Percentiles rank a stretch among this genome's conserved stretches.
phyloP scores from a whole-genome alignment of 345 rosid genomes.

The Populus ilicifolia region DNA sequence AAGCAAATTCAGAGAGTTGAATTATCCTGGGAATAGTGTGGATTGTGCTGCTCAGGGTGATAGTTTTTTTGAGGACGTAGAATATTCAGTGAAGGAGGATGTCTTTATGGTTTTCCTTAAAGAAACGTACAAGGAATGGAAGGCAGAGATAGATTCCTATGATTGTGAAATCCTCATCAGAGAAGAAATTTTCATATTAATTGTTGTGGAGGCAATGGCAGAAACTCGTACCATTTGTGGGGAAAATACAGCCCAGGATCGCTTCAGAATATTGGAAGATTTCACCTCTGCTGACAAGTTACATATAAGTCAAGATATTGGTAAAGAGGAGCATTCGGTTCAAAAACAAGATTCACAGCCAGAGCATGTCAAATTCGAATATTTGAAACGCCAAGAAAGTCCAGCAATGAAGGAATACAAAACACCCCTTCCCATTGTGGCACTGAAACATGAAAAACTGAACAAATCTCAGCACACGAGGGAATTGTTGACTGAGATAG shows the following conservation, averaged over 20 bases:
- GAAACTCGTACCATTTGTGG: slow-evolving; percentile 6
- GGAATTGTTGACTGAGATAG: slow-evolving; percentile 12
- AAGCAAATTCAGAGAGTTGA: slow-evolving; percentile 10
- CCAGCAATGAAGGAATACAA: slow-evolving; percentile 22
- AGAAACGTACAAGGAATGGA: slow-evolving; percentile 19
- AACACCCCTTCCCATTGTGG: background rate
- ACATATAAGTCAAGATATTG: background rate
- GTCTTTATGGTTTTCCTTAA: slow-evolving; percentile 21
- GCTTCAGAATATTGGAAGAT: background rate
- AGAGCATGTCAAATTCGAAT: slow-evolving; percentile 6
- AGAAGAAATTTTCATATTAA: slow-evolving; percentile 24
- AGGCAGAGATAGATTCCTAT: slow-evolving; percentile 17
- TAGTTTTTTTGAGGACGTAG: slow-evolving; percentile 16
- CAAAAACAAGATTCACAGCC: slow-evolving; percentile 9
- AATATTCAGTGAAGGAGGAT: slow-evolving; percentile 31
- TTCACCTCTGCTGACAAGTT: background rate
- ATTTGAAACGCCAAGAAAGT: slow-evolving; percentile 2
- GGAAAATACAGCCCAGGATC: slow-evolving; percentile 6
- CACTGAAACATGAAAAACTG: background rate
- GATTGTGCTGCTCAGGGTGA: background rate
- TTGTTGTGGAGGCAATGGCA: slow-evolving; percentile 18
- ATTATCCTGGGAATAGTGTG: background rate
- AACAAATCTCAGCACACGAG: slow-evolving; percentile 1
- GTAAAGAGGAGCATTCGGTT: slow-evolving; percentile 13
- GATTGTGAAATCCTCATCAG: slow-evolving; percentile 19